Evolutionary conservation across 2,329 filamentous ascomycete species (phyloP).

Genomic region (Fusarium sulawesiense): DNA sequence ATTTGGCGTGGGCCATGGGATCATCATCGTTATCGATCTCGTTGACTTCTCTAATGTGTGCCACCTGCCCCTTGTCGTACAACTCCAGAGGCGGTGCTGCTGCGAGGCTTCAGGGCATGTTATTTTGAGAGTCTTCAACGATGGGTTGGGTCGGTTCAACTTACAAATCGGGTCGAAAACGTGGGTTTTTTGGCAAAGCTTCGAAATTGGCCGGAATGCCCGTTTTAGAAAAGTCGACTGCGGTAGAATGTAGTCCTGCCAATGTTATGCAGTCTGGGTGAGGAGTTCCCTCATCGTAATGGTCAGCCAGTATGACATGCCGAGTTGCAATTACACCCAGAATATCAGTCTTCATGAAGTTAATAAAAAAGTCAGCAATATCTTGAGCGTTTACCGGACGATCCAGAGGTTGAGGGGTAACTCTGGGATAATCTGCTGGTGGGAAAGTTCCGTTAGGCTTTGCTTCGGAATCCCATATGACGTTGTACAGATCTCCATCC

Average conservation of each 20-base stretch:
- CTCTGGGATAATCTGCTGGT: constrained; percentile 77
- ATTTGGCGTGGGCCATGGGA: constrained; percentile 57
- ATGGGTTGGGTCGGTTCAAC: constrained; percentile 35
- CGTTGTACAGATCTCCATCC: constrained; percentile 83
- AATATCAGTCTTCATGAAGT: constrained; percentile 76
- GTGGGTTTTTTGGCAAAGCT: constrained; percentile 55
- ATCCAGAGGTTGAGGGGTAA: constrained; percentile 67
- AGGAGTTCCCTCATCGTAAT: constrained; percentile 61
- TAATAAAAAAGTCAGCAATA: constrained; percentile 84
- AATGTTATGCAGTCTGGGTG: constrained; percentile 64
- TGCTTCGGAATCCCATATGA: constrained; percentile 76
- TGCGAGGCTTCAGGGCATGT: constrained; percentile 53
- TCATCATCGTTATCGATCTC: constrained; percentile 55
- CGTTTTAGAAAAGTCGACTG: constrained; percentile 82
- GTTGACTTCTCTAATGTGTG: constrained; percentile 43
- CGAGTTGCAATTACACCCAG: constrained; percentile 72
- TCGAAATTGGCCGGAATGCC: constrained; percentile 68
- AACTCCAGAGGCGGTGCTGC: constrained; percentile 58
- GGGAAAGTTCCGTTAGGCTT: constrained; percentile 55
- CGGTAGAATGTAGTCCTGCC: constrained; percentile 74
- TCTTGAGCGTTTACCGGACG: constrained; percentile 70
- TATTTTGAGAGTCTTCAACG: not conserved
- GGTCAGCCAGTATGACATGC: constrained; percentile 74
- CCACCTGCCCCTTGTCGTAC: constrained; percentile 58
- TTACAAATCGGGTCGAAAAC: constrained; percentile 67